A percentile compares a stretch with the other conserved stretches of the same genome.
phyloP scores from a whole-genome alignment of 768 basidiomycete species.

The Cystofilobasidium ferigula region DNA sequence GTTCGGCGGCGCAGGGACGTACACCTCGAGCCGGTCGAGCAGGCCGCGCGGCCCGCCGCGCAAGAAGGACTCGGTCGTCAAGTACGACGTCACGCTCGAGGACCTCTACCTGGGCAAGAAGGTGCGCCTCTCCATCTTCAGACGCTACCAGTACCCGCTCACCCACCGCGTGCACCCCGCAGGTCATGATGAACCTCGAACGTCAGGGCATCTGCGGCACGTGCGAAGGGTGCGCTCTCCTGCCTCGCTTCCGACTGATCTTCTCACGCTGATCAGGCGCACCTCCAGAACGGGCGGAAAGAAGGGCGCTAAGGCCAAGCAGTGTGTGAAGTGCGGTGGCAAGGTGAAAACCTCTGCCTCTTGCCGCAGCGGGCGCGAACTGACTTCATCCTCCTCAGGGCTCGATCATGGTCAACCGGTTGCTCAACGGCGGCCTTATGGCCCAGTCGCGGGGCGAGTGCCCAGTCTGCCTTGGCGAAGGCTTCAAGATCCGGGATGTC shows the following conservation, averaged over 20 bases:
- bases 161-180: neutral
- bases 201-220: constrained; percentile 63
- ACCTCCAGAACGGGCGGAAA: constrained; percentile 63
- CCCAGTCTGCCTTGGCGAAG: constrained; percentile 38
- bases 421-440: constrained; percentile 33
- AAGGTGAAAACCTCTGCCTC: constrained; percentile 48
- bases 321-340: constrained; percentile 69
- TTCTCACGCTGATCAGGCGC: neutral
- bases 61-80: constrained; percentile 56
- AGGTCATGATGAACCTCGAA: constrained; percentile 52
- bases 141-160: neutral
- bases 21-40: constrained; percentile 30
- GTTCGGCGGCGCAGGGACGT: constrained; percentile 34
- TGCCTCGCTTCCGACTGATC: neutral
- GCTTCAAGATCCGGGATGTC: constrained; percentile 63
- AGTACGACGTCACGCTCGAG: constrained; percentile 76
- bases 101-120: constrained; percentile 86
- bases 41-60: constrained; percentile 34
- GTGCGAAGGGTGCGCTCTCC: constrained; percentile 62
- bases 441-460: constrained; percentile 37
- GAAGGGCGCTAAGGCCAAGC: constrained; percentile 70
- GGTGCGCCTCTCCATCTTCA: constrained; percentile 37
- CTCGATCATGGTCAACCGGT: constrained; percentile 34
- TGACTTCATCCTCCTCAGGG: constrained; percentile 7
- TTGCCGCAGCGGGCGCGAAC: neutral